Evolutionary conservation across 805 yeast genomes (phyloP), one percentile per base, ranked within the genome.

Genomic region (Ogataea paraovalis): DNA sequence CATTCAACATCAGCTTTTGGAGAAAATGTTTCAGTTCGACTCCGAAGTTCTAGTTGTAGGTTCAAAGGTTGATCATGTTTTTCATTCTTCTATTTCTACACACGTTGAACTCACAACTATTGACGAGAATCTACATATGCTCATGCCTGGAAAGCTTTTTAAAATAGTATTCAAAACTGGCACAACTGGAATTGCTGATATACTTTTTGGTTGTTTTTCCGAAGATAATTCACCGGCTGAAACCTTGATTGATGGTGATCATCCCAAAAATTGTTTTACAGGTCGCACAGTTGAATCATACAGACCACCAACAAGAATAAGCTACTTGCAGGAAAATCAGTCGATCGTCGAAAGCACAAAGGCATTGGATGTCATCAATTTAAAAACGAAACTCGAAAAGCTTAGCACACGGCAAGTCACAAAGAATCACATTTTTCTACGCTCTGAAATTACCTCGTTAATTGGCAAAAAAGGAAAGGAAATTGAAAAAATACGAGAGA

Each of bases 401-500:
- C 14, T 22, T 36, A n/a, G 44, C 19, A 18, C 23, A 23, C 16
- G 44, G 25, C 6, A 48, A 14, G n/a, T 52, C 10, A 46, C 55
- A 6, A 54, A 51, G 30, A 48, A 46, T 8, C 41, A 54, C 20
- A 39, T 40, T 27, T 44, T 59, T 37, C 60, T 60, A 9, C 62
- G 65, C 28, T 54, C 53, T 22, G 75, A 74, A 45, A 67, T 74
- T 2, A 63, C 74, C 1, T 67, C 60, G 42, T 50, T 76, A 6
- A 75, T 76, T 43, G 81, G 81, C 0, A 63, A 56, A 21, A 57
- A 59, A n/a, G 81, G 81, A 1, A 33, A 51, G 18, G 60, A 67
- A 38, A 74, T 77, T 13, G 65, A 62, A 34, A 43, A 44, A 4
- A 58, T 76, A 9, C 50, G 79, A 28, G 55, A 57, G 4, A 42